Conservation (phyloP, 192 early-diverging fungal species). For the Backusella tuberculispora region DNA sequence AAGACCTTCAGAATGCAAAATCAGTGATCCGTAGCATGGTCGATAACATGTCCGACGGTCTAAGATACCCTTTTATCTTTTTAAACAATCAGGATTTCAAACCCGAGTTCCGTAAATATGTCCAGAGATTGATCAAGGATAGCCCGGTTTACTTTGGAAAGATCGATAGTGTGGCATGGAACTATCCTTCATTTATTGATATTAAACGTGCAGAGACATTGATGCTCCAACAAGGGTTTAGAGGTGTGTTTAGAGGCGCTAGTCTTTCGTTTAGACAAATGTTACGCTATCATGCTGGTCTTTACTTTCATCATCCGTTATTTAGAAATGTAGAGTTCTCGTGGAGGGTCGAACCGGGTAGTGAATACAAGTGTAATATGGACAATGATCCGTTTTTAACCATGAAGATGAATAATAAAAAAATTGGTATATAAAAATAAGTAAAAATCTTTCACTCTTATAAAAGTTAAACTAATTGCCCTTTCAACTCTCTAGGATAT, state of each 20-base stretch:
- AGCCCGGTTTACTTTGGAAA: conserved; percentile 34
- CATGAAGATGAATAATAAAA: conserved; percentile 72
- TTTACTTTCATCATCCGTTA: conserved; percentile 71
- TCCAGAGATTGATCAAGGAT: conserved; percentile 1
- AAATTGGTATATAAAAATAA: conserved; percentile 61
- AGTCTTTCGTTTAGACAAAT: conserved; percentile 25
- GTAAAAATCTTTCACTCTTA: background rate
- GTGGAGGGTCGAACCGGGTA: conserved; percentile 81
- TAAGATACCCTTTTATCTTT: conserved; percentile 71
- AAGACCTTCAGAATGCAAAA: conserved; percentile 61
- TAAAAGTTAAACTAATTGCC: background rate
- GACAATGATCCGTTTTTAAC: conserved; percentile 70
- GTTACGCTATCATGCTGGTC: conserved; percentile 48
- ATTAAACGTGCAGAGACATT: conserved; percentile 51
- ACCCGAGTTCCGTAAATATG: conserved; percentile 52
- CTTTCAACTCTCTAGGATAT: background rate
- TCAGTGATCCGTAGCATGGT: conserved; percentile 67
- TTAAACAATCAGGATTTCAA: conserved; percentile 73
- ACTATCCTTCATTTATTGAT: conserved; percentile 76
- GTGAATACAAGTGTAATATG: conserved; percentile 74
- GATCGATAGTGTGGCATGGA: conserved; percentile 69
- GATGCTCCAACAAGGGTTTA: conserved; percentile 58
- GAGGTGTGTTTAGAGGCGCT: conserved; percentile 27
- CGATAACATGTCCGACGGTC: conserved; percentile 71
- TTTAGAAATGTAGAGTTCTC: conserved; percentile 68